Percentiles rank a stretch among this genome's conserved stretches.
Conservation (phyloP, 1,284 basidiomycete genomes). For the Filobasidium uniguttulatum region DNA sequence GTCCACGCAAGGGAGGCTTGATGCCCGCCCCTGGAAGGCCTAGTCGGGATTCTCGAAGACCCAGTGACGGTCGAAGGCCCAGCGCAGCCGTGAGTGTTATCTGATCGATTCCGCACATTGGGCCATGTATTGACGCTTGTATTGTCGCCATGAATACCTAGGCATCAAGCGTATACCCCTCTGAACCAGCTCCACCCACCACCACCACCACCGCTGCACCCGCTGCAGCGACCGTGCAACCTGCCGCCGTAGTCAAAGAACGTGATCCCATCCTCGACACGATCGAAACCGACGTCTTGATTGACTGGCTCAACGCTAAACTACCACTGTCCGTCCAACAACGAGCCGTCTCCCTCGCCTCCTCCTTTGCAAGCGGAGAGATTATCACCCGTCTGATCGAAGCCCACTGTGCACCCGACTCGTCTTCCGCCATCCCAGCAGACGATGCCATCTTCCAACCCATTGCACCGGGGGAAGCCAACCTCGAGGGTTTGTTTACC, state of each 20-base stretch:
- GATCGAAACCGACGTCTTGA: conserved; percentile 41
- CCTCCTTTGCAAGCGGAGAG: conserved; percentile 38
- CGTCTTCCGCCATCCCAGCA: conserved; percentile 25
- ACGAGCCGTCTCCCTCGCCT: conserved; percentile 42
- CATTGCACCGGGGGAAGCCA: conserved; percentile 34
- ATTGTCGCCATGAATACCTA: neutral
- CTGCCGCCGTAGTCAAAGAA: too few species aligned
- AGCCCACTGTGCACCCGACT: conserved; percentile 27
- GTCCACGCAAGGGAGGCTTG: neutral
- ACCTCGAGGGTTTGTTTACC: conserved; percentile 73
- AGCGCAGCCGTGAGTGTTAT: conserved; percentile 6
- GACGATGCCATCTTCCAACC: conserved; percentile 21
- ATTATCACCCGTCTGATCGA: conserved; percentile 38
- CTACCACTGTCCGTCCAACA: conserved; percentile 52
- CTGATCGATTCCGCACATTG: too few species aligned
- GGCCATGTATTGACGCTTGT: neutral
- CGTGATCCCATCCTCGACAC: too few species aligned
- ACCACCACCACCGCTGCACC: conserved; percentile 14
- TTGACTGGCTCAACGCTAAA: conserved; percentile 75
- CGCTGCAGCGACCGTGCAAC: too few species aligned
- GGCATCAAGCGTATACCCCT: neutral
- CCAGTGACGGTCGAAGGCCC: conserved; percentile 11
- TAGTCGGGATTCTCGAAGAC: conserved; percentile 30
- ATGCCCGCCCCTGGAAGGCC: conserved; percentile 23
- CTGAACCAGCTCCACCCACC: neutral